phyloP scores from a whole-genome alignment of 805 yeast species.

The Zygoascus ofunaensis region DNA sequence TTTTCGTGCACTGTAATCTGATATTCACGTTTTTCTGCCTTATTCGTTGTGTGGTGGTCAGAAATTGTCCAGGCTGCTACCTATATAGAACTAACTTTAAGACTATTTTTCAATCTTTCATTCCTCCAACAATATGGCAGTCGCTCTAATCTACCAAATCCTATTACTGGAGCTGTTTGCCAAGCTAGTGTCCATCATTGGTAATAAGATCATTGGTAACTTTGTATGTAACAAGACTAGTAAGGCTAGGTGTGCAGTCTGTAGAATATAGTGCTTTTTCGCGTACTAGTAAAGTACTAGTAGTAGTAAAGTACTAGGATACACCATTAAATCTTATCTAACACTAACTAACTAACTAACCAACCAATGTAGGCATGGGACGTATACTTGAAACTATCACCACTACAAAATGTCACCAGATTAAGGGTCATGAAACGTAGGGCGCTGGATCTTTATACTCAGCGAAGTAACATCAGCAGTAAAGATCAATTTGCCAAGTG shows the following conservation, averaged over 20 bases:
- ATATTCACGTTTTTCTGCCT: too few relatives aligned
- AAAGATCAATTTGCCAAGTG: constrained; percentile 94
- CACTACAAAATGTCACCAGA: constrained; percentile 27
- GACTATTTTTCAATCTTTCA: too few relatives aligned
- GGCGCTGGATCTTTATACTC: constrained; percentile 39
- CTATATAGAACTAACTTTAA: too few relatives aligned
- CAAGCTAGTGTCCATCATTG: constrained; percentile 32
- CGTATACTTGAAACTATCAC: constrained; percentile 30
- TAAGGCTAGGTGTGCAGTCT: too few relatives aligned
- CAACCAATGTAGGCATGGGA: constrained; percentile 32
- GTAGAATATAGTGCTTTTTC: too few relatives aligned
- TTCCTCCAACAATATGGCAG: too few relatives aligned
- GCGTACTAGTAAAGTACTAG: too few relatives aligned
- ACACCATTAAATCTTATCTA: neutral
- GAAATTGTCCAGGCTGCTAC: too few relatives aligned
- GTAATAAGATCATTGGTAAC: constrained; percentile 25
- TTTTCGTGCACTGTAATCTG: too few relatives aligned
- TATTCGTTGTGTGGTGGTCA: too few relatives aligned
- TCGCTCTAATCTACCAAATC: neutral
- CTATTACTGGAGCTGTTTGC: constrained; percentile 32
- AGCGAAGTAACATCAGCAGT: constrained; percentile 59
- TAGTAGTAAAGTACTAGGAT: too few relatives aligned
- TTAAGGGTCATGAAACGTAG: constrained; percentile 34
- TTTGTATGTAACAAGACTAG: constrained; percentile 12
- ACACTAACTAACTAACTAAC: constrained; percentile 10